These are phyloP conservation scores for Fusarium illudens DNA, from an alignment of 2,329 filamentous ascomycete genomes.

Conservation along the genomic window DNA sequence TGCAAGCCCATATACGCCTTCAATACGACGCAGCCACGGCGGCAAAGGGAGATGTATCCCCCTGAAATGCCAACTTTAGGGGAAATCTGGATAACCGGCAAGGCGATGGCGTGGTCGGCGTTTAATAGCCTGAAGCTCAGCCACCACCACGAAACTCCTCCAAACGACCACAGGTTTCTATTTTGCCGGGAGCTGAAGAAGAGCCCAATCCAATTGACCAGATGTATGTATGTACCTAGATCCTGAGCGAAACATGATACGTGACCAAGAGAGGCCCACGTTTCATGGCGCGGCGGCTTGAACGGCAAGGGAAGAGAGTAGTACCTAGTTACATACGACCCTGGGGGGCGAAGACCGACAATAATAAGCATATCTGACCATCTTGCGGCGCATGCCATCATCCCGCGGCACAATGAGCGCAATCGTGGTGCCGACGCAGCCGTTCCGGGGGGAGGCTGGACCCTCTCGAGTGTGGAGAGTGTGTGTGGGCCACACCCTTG, in stretches of 20 bases:
- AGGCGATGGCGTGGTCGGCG: conserved; percentile 34
- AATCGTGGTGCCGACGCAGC: conserved; percentile 42
- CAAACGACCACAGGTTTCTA: conserved; percentile 9
- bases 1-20: background rate
- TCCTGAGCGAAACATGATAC: background rate
- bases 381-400: conserved; percentile 41
- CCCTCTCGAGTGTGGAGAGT: background rate
- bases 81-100: conserved; percentile 43
- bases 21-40: background rate
- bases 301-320: conserved; percentile 18
- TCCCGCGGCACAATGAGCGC: conserved; percentile 37
- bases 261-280: conserved; percentile 6
- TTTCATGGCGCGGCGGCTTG: conserved; percentile 30
- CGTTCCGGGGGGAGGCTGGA: conserved; percentile 35
- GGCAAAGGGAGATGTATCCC: background rate
- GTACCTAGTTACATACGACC: too few species aligned
- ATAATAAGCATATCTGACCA: conserved; percentile 44
- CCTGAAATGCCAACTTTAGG: conserved; percentile 27
- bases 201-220: too few species aligned
- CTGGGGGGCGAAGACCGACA: background rate
- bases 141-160: conserved; percentile 30
- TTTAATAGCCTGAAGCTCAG: conserved; percentile 32
- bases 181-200: background rate
- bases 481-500: conserved; percentile 18
- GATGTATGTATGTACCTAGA: too few species aligned